A percentile compares a stretch with the other conserved stretches of the same genome.
Conservation (phyloP, 1,139 yeast species). For the Yamadazyma sp. region DNA sequence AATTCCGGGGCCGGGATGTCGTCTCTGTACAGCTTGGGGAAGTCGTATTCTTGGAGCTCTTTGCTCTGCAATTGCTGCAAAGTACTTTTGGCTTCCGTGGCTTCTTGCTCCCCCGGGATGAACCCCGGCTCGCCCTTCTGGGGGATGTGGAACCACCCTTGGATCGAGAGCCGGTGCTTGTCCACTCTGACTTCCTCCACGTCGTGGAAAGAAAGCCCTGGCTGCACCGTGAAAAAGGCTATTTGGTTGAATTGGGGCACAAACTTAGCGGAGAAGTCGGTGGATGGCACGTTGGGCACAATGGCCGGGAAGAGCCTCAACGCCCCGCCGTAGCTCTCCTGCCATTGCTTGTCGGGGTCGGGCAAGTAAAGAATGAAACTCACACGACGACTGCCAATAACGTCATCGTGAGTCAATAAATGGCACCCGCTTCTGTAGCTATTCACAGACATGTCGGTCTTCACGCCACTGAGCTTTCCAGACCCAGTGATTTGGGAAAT, state of each 20-base stretch:
- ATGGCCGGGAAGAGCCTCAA: constrained; percentile 83
- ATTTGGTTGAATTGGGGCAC: constrained; percentile 95
- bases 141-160: constrained; percentile 99
- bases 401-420: constrained; percentile 93
- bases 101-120: constrained; percentile 76
- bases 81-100: constrained; percentile 72
- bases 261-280: constrained; percentile 68
- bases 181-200: constrained; percentile 95
- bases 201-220: constrained; percentile 95
- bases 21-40: constrained; percentile 57
- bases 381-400: constrained; percentile 91
- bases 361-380: constrained; percentile 91
- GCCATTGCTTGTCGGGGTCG: constrained; percentile 88
- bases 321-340: constrained; percentile 88
- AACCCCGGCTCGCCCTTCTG: constrained; percentile 88
- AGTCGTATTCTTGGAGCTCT: constrained; percentile 77
- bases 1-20: constrained; percentile 33
- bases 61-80: constrained; percentile 78
- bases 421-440: constrained; percentile 94
- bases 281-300: constrained; percentile 83
- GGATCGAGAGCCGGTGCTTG: constrained; percentile 85
- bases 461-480: constrained; percentile 84
- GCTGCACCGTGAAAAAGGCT: constrained; percentile 94
- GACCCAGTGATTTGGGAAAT: constrained; percentile 83
- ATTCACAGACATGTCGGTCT: constrained; percentile 91